Conservation (phyloP, 371 early-diverging fungal species). For the Syncephalastrum sp. region DNA sequence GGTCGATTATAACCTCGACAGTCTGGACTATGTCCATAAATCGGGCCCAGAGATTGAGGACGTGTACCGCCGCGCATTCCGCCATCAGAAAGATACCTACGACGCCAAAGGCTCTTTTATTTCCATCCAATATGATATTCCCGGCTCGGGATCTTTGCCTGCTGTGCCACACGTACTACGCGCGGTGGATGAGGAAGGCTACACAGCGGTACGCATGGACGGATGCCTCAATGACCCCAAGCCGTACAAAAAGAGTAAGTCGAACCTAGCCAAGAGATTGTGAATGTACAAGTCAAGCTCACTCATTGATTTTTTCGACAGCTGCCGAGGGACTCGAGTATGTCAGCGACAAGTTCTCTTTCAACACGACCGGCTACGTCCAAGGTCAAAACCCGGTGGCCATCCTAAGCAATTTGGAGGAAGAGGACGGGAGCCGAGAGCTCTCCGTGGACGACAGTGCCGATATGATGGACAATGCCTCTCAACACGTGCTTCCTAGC, state of each 20-base stretch:
- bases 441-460: slow-evolving; percentile 4
- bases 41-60: slow-evolving; percentile 26
- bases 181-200: slow-evolving; percentile 30
- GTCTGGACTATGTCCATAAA: slow-evolving; percentile 30
- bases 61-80: slow-evolving; percentile 26
- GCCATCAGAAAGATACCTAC: slow-evolving; percentile 34
- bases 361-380: slow-evolving; percentile 28
- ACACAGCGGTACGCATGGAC: slow-evolving; percentile 40
- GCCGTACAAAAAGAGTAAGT: slow-evolving; percentile 30
- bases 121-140: slow-evolving; percentile 33
- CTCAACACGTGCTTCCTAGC: background rate
- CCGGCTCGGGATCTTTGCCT: slow-evolving; percentile 26
- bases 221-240: slow-evolving; percentile 37
- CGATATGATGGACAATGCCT: background rate
- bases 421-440: slow-evolving; percentile 1
- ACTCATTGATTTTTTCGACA: background rate
- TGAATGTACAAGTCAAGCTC: background rate
- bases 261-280: no score
- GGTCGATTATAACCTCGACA: slow-evolving; percentile 35
- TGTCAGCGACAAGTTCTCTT: slow-evolving; percentile 26
- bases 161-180: slow-evolving; percentile 34
- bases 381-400: slow-evolving; percentile 23
- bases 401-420: background rate
- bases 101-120: slow-evolving; percentile 38
- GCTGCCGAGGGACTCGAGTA: slow-evolving; percentile 11